Evolutionary conservation across 345 rosid genomes (phyloP), one percentile per base, ranked within the genome.

Genomic region (Salix dunnii): DNA sequence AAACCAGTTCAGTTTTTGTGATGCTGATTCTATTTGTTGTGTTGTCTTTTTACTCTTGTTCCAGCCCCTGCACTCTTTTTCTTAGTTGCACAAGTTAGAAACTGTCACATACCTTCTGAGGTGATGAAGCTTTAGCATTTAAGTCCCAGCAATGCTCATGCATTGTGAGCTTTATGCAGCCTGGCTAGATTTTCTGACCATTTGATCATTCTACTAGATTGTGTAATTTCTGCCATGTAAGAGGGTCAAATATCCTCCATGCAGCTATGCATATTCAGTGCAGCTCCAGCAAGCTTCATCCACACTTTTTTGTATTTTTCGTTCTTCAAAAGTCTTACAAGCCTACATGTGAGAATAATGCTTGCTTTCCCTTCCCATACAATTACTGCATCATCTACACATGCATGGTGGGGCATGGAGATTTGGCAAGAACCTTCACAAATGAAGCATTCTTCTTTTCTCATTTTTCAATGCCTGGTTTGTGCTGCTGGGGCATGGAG

Each of bases 1-100:
- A 76, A 82, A 81, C 30, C 68, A 38, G 49, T 60, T 46, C 21
- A 3, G 40, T 35, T 58, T 68, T 17, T 68, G 35, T 20, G 3
- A 6, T 35, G 31, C 1, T 51, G 48, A 16, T 35, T 65, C 5
- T 74, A 2, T n/a, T 25, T 14, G 3, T 66, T 6, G 65, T 27
- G 6, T n/a, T 12, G n/a, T 35, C 9, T 16, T 6, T 67, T 58
- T 31, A 33, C 38, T n/a, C n/a, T 53, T 25, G 35, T 61, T 31
- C 28, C 23, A 5, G 7, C 17, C 27, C 27, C 3, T 36, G 33
- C 31, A 6, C 40, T 28, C 35, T 30, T 65, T 28, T 23, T 17
- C 27, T 38, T 49, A 20, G 46, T 18, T 1, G 20, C 66, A 9
- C 66, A 62, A 18, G 21, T 17, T 51, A 18, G 43, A 49, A 51